Evolutionary conservation across 495 filamentous ascomycete genomes (phyloP), one percentile per base, ranked within the genome.

Genomic region (Daldinia grandis): DNA sequence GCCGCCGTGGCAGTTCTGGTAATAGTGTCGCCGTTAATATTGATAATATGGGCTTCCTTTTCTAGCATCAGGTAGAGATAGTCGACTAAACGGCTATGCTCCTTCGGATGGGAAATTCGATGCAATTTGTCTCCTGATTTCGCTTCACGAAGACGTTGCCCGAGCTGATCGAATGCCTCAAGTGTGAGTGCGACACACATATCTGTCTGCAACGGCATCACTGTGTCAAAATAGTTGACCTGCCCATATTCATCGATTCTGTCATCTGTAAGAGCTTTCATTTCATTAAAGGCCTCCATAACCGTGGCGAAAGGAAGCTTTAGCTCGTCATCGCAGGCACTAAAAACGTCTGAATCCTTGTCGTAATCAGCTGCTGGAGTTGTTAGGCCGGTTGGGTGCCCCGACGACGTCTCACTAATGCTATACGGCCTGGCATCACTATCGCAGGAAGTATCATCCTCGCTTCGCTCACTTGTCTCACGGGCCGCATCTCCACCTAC

Each of bases 91-190:
- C 73, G 69, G 3, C 59, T 53, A 35, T 86, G 82, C 57, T 84
- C 73, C 2, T 75, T 64, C 17, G 79, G 72, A 59, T 80, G 77
- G 2, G 62, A 6, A 21, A 86, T 79, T 3, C 78, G 81, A 1
- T 70, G 12, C 0, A 87, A 68, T 4, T 44, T 67, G 24, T 85
- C 64, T 0, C 81, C 80, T 0, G 78, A 15, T n/a, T 58, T 67
- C 0, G 82, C 80, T 0, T 74, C 71, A 51, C 24, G 69, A 40
- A 59, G 67, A 12, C 61, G 44, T 38, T 74, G 81, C 10, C 82
- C 83, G 2, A 86, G 63, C 17, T 78, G 24, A 37, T 85, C 80
- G 37, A 87, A 83, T 21, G 84, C 81, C 60, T 87, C 81, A 4
- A 83, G 57, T 1, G 76, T 79, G 17, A 82, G 66, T 9, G 79